These are phyloP conservation scores for Curvularia sp. DNA, from an alignment of 2,329 filamentous ascomycete species.

Conservation along the genomic window DNA sequence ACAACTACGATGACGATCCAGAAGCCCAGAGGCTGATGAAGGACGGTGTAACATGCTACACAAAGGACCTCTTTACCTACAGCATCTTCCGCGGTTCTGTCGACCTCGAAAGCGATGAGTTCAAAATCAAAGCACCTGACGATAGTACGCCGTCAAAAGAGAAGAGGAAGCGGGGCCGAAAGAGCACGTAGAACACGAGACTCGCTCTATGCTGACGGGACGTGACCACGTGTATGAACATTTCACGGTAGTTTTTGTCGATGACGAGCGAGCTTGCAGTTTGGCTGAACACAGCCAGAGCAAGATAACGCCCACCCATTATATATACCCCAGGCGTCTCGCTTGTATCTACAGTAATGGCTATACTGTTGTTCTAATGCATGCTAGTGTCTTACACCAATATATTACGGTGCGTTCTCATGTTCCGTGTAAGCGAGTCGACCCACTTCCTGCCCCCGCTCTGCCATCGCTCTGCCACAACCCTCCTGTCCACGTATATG, in stretches of 20 bases:
- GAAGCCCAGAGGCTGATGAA: conserved; percentile 46
- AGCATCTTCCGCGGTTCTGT: conserved; percentile 54
- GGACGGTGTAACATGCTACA: conserved; percentile 47
- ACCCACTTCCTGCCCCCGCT: conserved; percentile 12
- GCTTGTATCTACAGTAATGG: background rate
- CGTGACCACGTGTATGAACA: background rate
- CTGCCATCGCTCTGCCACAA: background rate
- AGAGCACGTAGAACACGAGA: conserved; percentile 14
- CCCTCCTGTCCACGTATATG: background rate
- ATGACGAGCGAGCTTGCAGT: conserved; percentile 9
- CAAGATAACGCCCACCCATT: background rate
- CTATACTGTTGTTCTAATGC: background rate
- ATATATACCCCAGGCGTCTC: conserved; percentile 1
- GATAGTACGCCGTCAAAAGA: conserved; percentile 9
- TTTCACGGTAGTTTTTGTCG: conserved; percentile 5
- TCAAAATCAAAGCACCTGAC: conserved; percentile 33
- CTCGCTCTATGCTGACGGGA: no score
- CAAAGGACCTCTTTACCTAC: conserved; percentile 53
- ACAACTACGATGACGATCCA: conserved; percentile 42
- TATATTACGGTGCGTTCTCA: background rate
- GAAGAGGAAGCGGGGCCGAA: conserved; percentile 28
- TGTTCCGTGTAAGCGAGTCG: conserved; percentile 16
- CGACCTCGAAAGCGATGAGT: conserved; percentile 51
- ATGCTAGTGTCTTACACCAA: background rate
- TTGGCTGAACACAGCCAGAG: background rate